phyloP scores from a whole-genome alignment of 2,329 filamentous ascomycete genomes.

The Colletotrichum cuscutae region DNA sequence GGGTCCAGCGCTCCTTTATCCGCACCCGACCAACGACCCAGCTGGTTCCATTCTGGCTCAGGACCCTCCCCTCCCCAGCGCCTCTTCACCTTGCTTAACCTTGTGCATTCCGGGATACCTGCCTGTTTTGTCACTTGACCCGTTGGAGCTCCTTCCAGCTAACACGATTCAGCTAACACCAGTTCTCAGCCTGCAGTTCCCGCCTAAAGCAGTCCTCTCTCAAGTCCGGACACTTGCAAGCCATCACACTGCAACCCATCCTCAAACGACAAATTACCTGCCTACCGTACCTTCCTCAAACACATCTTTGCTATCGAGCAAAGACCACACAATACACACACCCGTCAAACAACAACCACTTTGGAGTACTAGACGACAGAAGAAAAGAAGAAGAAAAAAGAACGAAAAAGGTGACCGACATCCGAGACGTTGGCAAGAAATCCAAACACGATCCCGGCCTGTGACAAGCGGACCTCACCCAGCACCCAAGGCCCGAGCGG shows the following conservation, averaged over 20 bases:
- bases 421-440: constrained; percentile 28
- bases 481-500: constrained; percentile 36
- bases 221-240: constrained; percentile 8
- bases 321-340: not conserved
- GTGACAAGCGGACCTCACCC: constrained; percentile 32
- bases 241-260: not conserved
- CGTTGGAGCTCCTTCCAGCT: constrained; percentile 31
- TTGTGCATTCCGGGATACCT: constrained; percentile 26
- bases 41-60: constrained; percentile 8
- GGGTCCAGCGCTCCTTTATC: not conserved
- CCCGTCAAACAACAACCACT: not conserved
- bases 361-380: not conserved
- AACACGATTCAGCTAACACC: constrained; percentile 28
- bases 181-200: constrained; percentile 1
- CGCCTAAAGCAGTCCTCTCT: not conserved
- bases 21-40: constrained; percentile 8
- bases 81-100: constrained; percentile 20
- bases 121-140: constrained; percentile 31
- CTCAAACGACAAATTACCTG: not conserved
- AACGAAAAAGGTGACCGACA: not conserved
- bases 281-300: not conserved
- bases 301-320: not conserved
- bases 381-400: not conserved
- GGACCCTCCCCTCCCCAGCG: constrained; percentile 24
- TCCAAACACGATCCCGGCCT: constrained; percentile 33